Percentiles rank a stretch among this genome's conserved stretches.
Conservation (phyloP, 139 green algal species). For the Tetraselmis striata region DNA sequence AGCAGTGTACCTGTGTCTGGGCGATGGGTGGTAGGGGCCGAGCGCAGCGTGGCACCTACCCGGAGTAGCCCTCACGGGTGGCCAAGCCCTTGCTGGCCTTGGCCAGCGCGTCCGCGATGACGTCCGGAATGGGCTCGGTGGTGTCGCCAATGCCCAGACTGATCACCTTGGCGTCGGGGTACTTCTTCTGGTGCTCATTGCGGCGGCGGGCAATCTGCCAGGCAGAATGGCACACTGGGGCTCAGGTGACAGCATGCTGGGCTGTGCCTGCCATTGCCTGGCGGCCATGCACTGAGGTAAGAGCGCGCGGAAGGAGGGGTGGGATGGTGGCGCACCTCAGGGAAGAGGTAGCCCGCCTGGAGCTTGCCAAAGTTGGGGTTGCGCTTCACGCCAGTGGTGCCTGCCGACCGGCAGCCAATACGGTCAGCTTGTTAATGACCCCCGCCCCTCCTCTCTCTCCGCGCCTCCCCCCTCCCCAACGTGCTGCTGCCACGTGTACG, state of each 20-base stretch:
- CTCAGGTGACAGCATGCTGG: too few relatives aligned
- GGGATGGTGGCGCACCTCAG: too few relatives aligned
- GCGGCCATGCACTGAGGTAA: not conserved
- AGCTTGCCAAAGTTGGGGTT: conserved; percentile 98
- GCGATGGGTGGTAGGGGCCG: conserved; percentile 78
- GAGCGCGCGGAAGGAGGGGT: not conserved
- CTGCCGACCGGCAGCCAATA: not conserved
- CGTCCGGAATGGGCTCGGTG: conserved; percentile 90
- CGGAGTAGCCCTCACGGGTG: conserved; percentile 90
- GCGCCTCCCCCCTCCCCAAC: too few relatives aligned
- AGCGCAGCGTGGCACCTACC: conserved; percentile 35
- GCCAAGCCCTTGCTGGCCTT: conserved; percentile 71
- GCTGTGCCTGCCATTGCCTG: not conserved
- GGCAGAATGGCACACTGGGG: too few relatives aligned
- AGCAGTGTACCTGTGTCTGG: too few relatives aligned
- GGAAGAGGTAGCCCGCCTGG: conserved; percentile 98
- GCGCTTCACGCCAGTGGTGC: conserved; percentile 43
- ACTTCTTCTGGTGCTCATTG: conserved; percentile 78
- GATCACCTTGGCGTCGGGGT: conserved; percentile 97
- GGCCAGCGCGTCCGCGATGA: conserved; percentile 80
- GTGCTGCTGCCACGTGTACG: too few relatives aligned
- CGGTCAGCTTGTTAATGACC: too few relatives aligned
- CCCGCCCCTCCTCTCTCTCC: too few relatives aligned
- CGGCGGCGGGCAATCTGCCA: conserved; percentile 86
- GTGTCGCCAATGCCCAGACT: conserved; percentile 97